A percentile compares a stretch with the other conserved stretches of the same genome.
phyloP scores from a whole-genome alignment of 2,329 filamentous ascomycete species.

The Aspergillus tubingensis region DNA sequence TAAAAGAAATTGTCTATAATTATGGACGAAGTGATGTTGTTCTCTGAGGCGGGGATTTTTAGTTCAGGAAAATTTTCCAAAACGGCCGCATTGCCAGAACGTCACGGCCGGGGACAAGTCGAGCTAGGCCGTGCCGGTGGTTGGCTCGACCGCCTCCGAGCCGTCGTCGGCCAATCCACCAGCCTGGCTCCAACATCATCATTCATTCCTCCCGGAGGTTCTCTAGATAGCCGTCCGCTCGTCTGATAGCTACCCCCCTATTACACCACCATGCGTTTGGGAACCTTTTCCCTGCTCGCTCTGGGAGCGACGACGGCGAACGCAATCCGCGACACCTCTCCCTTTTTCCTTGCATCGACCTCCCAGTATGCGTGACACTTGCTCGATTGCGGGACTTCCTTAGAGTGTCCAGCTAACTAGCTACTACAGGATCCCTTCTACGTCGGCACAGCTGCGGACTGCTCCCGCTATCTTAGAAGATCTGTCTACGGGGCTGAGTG shows the following conservation, averaged over 20 bases:
- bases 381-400: constrained; percentile 10
- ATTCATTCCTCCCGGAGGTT: constrained; percentile 21
- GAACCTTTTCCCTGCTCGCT: constrained; percentile 49
- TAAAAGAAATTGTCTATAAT: neutral
- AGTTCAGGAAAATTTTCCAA: neutral
- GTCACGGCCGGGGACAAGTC: constrained; percentile 1
- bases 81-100: constrained; percentile 1
- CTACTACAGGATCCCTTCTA: constrained; percentile 39
- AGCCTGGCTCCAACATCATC: constrained; percentile 32
- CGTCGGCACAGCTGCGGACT: constrained; percentile 46
- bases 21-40: neutral
- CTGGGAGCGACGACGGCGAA: constrained; percentile 60
- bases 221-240: constrained; percentile 18
- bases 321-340: constrained; percentile 83
- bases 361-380: constrained; percentile 62
- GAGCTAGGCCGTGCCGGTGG: constrained; percentile 32
- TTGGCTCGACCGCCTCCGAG: constrained; percentile 41
- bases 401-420: constrained; percentile 27
- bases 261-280: constrained; percentile 44
- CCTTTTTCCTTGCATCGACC: constrained; percentile 86
- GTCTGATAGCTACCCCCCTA: constrained; percentile 13
- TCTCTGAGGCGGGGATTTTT: neutral
- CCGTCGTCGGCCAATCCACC: constrained; percentile 22
- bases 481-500: constrained; percentile 53
- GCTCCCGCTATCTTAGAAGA: constrained; percentile 46